Base-by-base conservation (phyloP, 768 basidiomycete genomes). In the Lentinus tigrinus region DNA sequence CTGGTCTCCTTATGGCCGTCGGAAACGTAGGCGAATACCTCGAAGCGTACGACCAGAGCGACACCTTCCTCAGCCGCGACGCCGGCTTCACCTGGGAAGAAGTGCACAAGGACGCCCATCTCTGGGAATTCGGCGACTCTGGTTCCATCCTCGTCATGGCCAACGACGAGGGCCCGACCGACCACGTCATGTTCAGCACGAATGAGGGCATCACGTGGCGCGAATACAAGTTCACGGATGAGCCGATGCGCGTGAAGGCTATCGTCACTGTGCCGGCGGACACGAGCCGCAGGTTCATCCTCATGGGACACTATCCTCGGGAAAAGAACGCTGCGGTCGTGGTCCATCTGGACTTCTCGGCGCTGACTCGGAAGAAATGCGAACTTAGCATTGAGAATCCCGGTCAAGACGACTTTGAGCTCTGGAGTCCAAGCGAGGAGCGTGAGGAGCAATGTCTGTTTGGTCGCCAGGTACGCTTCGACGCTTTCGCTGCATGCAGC, bases 61-160 rank as follows among this genome's bases (percentile, higher is more conserved):
- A 98, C 70, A 97, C 95, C 2, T 98, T 97, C 87, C 81, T 98
- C 40, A 93, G 92, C 55, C 92, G 97, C 4, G 93, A 99, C 65
- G 97, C 86, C 2, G 97, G 97, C 9, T 97, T 97, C 74, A 94
- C 92, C 0, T 99, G 97, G 97, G 86, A 97, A 70, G 97, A 99
- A 74, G 89, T 99, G 0, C 95, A 95, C 77, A 99, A 99, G 70
- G 95, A 96, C 63, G 96, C 97, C 0, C 91, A 98, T 69, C 79
- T 98, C 38, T 99, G 93, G 94, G 95, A 95, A 70, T 98, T 96
- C 65, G 96, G 96, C 27, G 97, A 98, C 74, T 96, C 93, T 0
- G 97, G 97, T 4, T 95, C 95, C 1, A 80, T 99, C 56, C 80
- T 98, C 36, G 78, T 99, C 64, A 88, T 99, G 76, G 93, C 85